phyloP scores from a whole-genome alignment of 2,329 filamentous ascomycete genomes.

The Thelonectria olida region DNA sequence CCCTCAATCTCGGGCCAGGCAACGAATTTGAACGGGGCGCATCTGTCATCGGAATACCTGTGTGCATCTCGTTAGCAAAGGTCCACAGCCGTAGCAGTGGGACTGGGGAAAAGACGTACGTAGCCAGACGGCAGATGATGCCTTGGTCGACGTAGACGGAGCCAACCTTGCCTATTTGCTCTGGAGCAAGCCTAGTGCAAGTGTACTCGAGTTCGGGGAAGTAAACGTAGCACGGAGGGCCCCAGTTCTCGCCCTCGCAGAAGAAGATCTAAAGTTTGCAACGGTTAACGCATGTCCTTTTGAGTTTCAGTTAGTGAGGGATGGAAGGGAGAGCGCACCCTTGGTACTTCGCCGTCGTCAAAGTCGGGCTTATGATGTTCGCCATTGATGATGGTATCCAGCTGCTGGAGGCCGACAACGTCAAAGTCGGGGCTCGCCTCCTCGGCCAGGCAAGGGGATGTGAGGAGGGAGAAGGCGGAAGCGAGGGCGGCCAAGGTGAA shows the following conservation, averaged over 20 bases:
- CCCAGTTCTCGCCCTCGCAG: constrained; percentile 39
- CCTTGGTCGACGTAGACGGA: constrained; percentile 38
- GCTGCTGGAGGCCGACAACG: constrained; percentile 30
- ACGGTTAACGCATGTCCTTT: no score
- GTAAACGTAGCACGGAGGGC: constrained; percentile 35
- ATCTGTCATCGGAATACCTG: constrained; percentile 25
- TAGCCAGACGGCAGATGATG: constrained; percentile 36
- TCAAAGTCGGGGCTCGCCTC: constrained; percentile 25
- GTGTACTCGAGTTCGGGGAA: constrained; percentile 35
- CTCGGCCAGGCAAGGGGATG: constrained; percentile 21
- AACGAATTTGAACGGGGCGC: constrained; percentile 29
- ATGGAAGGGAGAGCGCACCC: constrained; percentile 19
- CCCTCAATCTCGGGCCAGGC: constrained; percentile 38
- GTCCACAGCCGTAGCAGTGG: no score
- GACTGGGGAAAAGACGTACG: constrained; percentile 22
- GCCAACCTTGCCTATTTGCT: constrained; percentile 34
- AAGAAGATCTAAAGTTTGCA: constrained; percentile 38
- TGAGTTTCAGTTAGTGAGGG: constrained; percentile 17
- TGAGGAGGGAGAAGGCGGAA: constrained; percentile 24
- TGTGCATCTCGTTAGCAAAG: constrained; percentile 15
- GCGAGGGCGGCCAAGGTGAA: constrained; percentile 12
- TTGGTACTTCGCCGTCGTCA: constrained; percentile 25
- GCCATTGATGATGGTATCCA: constrained; percentile 34
- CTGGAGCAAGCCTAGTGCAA: constrained; percentile 31
- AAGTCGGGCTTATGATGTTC: constrained; percentile 27